Percentiles rank a stretch among this genome's conserved stretches.
These are phyloP conservation scores for Trichophyton simii DNA, from an alignment of 2,329 filamentous ascomycete genomes.

Conservation along the genomic window DNA sequence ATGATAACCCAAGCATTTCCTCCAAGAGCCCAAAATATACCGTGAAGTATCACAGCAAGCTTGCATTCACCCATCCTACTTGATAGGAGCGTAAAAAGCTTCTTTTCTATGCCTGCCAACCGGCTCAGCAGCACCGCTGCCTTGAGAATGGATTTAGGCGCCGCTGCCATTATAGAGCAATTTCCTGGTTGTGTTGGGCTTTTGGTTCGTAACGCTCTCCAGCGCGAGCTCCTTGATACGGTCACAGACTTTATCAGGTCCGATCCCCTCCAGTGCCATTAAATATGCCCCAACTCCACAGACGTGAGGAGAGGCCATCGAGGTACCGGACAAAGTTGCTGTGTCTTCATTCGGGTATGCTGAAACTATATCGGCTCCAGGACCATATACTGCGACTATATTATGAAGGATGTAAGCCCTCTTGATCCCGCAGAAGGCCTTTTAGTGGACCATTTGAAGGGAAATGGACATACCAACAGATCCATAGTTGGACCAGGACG, in stretches of 20 bases:
- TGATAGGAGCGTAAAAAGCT: too few relatives aligned
- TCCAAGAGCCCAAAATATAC: neutral
- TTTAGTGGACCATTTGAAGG: neutral
- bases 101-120: neutral
- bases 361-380: constrained; percentile 41
- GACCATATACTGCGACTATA: constrained; percentile 44
- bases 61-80: neutral
- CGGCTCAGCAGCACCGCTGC: neutral
- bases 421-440: neutral
- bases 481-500: constrained; percentile 32
- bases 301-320: constrained; percentile 33
- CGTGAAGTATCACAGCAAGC: neutral
- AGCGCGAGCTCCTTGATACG: constrained; percentile 43
- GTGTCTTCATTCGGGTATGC: constrained; percentile 38
- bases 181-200: constrained; percentile 17
- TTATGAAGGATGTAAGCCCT: neutral
- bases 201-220: constrained; percentile 14
- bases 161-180: constrained; percentile 20
- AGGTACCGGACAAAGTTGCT: constrained; percentile 30
- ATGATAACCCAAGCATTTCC: neutral
- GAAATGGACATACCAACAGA: constrained; percentile 20
- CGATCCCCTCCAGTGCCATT: constrained; percentile 39
- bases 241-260: constrained; percentile 31
- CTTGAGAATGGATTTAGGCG: neutral
- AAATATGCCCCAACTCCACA: constrained; percentile 44